Evolutionary conservation across 2,329 filamentous ascomycete genomes (phyloP).

Genomic region (Tolypocladium ovalisporum): DNA sequence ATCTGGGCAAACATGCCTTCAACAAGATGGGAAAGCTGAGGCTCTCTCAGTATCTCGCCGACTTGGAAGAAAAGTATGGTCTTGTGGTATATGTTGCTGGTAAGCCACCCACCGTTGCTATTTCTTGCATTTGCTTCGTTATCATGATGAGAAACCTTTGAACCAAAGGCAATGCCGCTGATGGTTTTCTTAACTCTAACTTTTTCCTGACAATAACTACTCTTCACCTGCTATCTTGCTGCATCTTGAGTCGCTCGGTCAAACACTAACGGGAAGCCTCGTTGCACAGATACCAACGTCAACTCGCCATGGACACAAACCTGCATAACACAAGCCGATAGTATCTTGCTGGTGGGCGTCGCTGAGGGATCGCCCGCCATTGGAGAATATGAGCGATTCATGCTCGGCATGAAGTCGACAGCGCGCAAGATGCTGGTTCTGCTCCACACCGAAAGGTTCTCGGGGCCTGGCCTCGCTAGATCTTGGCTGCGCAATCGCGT

Average conservation of each 20-base stretch:
- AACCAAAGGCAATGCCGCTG: slow-evolving; percentile 42
- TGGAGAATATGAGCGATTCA: slow-evolving; percentile 92
- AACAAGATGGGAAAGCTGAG: slow-evolving; percentile 96
- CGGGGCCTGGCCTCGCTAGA: slow-evolving; percentile 70
- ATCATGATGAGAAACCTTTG: slow-evolving; percentile 41
- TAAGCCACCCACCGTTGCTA: slow-evolving; percentile 25
- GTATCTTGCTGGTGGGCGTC: slow-evolving; percentile 82
- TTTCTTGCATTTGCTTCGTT: neutral
- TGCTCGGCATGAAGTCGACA: slow-evolving; percentile 94
- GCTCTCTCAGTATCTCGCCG: slow-evolving; percentile 88
- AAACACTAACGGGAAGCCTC: slow-evolving; percentile 15
- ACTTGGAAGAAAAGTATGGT: slow-evolving; percentile 93
- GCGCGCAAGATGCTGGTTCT: slow-evolving; percentile 87
- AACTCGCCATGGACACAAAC: slow-evolving; percentile 98
- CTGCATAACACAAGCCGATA: slow-evolving; percentile 93
- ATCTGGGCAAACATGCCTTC: slow-evolving; percentile 91
- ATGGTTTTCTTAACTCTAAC: slow-evolving; percentile 54
- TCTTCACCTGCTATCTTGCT: slow-evolving; percentile 4
- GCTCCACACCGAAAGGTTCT: slow-evolving; percentile 81
- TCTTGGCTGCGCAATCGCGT: slow-evolving; percentile 86
- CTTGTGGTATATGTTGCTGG: slow-evolving; percentile 87
- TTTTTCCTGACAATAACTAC: slow-evolving; percentile 49
- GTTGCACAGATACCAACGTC: slow-evolving; percentile 74
- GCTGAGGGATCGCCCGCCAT: slow-evolving; percentile 84
- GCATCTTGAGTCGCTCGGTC: neutral